phyloP scores from a whole-genome alignment of 352 stramenopile genomes.

The Phytophthora boehmeriae region DNA sequence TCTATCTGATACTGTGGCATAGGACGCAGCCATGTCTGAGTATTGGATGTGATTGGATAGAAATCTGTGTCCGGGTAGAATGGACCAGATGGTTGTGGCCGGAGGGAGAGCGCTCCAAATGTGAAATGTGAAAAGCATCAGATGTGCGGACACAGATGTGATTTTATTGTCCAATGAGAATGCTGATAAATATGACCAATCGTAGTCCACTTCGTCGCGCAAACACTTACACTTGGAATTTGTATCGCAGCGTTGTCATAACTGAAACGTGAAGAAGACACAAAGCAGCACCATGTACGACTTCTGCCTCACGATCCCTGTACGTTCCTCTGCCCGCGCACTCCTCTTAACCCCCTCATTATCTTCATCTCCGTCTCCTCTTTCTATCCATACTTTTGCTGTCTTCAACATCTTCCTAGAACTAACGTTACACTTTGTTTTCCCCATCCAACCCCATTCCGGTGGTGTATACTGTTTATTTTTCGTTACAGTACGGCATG shows the following conservation, averaged over 20 bases:
- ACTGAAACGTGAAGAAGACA: constrained; percentile 4
- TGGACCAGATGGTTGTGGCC: background rate
- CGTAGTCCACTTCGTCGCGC: background rate
- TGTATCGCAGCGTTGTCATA: constrained; percentile 5
- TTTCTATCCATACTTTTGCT: constrained; percentile 2
- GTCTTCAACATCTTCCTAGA: background rate
- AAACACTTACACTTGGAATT: background rate
- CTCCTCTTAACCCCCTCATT: background rate
- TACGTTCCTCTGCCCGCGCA: constrained; percentile 36
- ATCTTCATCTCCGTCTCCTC: constrained; percentile 1
- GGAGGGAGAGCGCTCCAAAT: too few species aligned
- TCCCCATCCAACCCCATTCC: constrained; percentile 6
- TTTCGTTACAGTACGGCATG: constrained; percentile 71
- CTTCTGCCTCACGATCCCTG: constrained; percentile 88
- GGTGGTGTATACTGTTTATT: constrained; percentile 18
- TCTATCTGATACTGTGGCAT: constrained; percentile 40
- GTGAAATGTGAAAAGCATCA: background rate
- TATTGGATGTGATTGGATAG: constrained; percentile 15
- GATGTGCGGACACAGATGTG: constrained; percentile 8
- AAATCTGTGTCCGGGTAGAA: background rate
- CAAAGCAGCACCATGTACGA: constrained; percentile 68
- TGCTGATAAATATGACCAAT: constrained; percentile 13
- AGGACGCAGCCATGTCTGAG: constrained; percentile 26
- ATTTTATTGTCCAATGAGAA: constrained; percentile 7
- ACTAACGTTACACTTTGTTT: constrained; percentile 4